Conservation (phyloP, 306 rosid genomes). For the Astragalus glycyphyllos region DNA sequence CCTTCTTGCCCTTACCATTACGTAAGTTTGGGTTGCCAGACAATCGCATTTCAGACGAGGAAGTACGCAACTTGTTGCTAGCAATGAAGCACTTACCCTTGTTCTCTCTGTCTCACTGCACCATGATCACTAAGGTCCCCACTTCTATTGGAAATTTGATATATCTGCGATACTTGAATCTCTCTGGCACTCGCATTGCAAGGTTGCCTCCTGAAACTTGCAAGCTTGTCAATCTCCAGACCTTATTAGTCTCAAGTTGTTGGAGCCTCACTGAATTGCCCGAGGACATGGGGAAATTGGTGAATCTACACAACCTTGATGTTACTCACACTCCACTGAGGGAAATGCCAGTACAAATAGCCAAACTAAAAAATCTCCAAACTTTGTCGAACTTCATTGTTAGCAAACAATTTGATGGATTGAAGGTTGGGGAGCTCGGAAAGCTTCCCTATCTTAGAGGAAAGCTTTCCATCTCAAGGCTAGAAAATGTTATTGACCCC, state of each 20-base stretch:
- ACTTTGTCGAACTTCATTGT: slow-evolving; percentile 30
- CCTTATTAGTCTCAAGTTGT: slow-evolving; percentile 30
- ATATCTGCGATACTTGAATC: slow-evolving; percentile 39
- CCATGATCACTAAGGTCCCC: slow-evolving; percentile 11
- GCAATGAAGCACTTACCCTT: neutral
- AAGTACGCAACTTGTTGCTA: too few relatives aligned
- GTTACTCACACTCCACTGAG: neutral
- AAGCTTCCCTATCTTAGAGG: slow-evolving; percentile 8
- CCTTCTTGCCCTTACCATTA: too few relatives aligned
- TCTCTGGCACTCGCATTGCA: neutral
- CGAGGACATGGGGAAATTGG: neutral
- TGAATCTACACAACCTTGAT: slow-evolving; percentile 1
- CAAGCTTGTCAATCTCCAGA: slow-evolving; percentile 39
- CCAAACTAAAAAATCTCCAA: neutral
- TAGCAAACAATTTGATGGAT: neutral
- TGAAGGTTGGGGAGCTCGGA: neutral
- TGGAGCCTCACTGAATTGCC: neutral
- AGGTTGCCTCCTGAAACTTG: slow-evolving; percentile 23
- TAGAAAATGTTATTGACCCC: slow-evolving; percentile 13
- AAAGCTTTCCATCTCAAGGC: slow-evolving; percentile 8
- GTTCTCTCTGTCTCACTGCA: neutral
- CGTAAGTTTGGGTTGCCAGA: too few relatives aligned
- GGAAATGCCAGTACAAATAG: slow-evolving; percentile 17
- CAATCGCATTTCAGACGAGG: too few relatives aligned
- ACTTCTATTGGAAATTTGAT: slow-evolving; percentile 35